phyloP scores from a whole-genome alignment of 805 yeast species.

The Yarrowia alimentaria region DNA sequence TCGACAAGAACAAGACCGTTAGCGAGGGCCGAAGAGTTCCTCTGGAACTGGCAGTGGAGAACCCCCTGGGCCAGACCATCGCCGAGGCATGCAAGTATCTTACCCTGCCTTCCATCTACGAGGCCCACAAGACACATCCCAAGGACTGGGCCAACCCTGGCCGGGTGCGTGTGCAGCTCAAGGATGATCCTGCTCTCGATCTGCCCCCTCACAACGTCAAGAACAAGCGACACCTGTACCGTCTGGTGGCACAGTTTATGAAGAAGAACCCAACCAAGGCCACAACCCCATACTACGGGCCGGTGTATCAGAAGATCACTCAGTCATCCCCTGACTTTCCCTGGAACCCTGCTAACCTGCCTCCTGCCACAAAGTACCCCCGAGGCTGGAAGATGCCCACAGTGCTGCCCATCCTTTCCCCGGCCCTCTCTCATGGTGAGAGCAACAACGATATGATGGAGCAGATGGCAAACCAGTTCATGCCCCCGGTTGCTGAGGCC shows the following conservation, averaged over 20 bases:
- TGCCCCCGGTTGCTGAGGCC: slow-evolving; percentile 37
- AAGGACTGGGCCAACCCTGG: slow-evolving; percentile 98
- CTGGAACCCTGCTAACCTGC: slow-evolving; percentile 29
- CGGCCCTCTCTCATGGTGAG: slow-evolving; percentile 71
- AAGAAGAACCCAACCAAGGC: slow-evolving; percentile 67
- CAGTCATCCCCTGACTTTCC: slow-evolving; percentile 31
- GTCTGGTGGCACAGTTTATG: slow-evolving; percentile 59
- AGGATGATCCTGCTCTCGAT: slow-evolving; percentile 39
- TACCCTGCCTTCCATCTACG: slow-evolving; percentile 41
- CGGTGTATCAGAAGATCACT: slow-evolving; percentile 31
- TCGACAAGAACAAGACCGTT: slow-evolving; percentile 73
- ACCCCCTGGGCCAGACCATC: slow-evolving; percentile 82
- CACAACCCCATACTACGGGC: slow-evolving; percentile 55
- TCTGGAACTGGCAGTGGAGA: slow-evolving; percentile 64
- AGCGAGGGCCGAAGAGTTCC: slow-evolving; percentile 82
- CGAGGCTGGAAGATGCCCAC: slow-evolving; percentile 82
- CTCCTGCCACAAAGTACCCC: slow-evolving; percentile 45
- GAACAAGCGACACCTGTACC: slow-evolving; percentile 66
- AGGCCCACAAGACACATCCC: slow-evolving; percentile 83
- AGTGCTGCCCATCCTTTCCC: slow-evolving; percentile 84
- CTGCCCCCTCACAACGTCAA: slow-evolving; percentile 34
- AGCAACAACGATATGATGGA: slow-evolving; percentile 52
- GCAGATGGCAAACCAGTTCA: slow-evolving; percentile 35
- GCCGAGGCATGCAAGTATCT: slow-evolving; percentile 61
- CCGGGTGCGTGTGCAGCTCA: slow-evolving; percentile 75